Evolutionary conservation across 208 protist genomes (phyloP).

Genomic region (Acanthamoeba culbertsoni): DNA sequence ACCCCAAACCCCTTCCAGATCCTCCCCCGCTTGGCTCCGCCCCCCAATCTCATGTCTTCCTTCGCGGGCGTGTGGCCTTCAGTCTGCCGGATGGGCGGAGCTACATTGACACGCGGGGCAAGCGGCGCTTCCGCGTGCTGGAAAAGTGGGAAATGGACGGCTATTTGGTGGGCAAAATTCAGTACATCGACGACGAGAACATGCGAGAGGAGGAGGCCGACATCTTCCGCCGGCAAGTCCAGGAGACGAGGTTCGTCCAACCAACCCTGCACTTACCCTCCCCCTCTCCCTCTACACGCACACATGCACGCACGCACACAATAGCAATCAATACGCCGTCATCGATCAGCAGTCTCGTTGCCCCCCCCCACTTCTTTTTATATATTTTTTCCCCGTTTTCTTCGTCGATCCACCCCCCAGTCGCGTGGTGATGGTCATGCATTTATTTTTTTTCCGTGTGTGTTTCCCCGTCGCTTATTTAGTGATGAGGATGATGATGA

Average conservation of each 20-base stretch:
- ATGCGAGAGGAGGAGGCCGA: background rate
- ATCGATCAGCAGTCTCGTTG: no score
- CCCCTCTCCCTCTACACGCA: background rate
- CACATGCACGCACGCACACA: no score
- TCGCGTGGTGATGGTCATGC: no score
- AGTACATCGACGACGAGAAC: constrained; percentile 54
- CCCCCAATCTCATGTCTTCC: background rate
- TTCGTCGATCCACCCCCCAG: background rate
- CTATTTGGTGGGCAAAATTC: constrained; percentile 45
- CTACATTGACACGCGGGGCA: constrained; percentile 43
- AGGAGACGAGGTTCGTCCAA: background rate
- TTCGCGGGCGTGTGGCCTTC: background rate
- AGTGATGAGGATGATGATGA: background rate
- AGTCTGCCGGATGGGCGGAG: constrained; percentile 38
- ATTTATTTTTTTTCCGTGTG: background rate
- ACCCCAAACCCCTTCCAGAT: background rate
- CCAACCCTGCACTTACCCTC: background rate
- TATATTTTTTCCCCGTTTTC: background rate
- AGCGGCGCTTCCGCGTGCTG: constrained; percentile 27
- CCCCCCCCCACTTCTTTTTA: no score
- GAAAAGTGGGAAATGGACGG: constrained; percentile 47
- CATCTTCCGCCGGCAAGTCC: background rate
- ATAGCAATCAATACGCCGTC: no score
- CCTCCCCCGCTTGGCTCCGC: background rate
- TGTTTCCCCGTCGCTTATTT: background rate